phyloP scores from a whole-genome alignment of 2,329 filamentous ascomycete species.

The Cladosporium halotolerans region DNA sequence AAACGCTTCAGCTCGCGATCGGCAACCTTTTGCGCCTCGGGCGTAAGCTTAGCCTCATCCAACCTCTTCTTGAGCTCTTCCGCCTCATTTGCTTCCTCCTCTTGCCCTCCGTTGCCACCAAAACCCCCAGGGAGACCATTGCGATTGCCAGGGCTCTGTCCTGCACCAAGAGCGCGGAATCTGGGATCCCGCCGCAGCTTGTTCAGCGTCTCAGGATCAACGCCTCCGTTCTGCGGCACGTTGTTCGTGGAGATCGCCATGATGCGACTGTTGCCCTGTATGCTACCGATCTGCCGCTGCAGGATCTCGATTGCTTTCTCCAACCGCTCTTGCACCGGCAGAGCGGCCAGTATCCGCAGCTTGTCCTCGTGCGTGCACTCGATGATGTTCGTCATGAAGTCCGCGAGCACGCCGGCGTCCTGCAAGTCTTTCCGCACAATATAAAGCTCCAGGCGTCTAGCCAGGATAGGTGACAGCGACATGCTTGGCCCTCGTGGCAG shows the following conservation, averaged over 20 bases:
- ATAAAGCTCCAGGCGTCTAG: slow-evolving; percentile 77
- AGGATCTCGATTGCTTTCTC: slow-evolving; percentile 78
- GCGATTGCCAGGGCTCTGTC: slow-evolving; percentile 21
- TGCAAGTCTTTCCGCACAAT: slow-evolving; percentile 74
- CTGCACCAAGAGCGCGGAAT: slow-evolving; percentile 28
- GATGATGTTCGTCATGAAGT: slow-evolving; percentile 94
- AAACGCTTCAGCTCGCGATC: slow-evolving; percentile 81
- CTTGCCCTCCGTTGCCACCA: slow-evolving; percentile 42
- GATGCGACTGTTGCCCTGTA: slow-evolving; percentile 84
- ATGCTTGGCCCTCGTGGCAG: slow-evolving; percentile 62
- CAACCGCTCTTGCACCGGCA: slow-evolving; percentile 71
- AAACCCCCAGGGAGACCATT: slow-evolving; percentile 29
- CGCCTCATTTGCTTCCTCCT: slow-evolving; percentile 81
- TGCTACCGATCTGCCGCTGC: slow-evolving; percentile 70
- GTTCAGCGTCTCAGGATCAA: slow-evolving; percentile 40
- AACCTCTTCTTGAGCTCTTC: slow-evolving; percentile 87
- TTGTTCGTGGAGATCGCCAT: slow-evolving; percentile 66
- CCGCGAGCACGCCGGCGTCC: slow-evolving; percentile 79
- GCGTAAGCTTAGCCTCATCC: slow-evolving; percentile 70
- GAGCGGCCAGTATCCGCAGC: slow-evolving; percentile 72
- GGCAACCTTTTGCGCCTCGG: slow-evolving; percentile 84
- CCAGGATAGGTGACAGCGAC: slow-evolving; percentile 74
- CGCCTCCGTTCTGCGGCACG: slow-evolving; percentile 26
- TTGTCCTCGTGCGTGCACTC: slow-evolving; percentile 88
- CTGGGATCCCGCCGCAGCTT: slow-evolving; percentile 39